A percentile compares a stretch with the other conserved stretches of the same genome.
Conservation (phyloP, 768 basidiomycete species). For the Scleroderma citrinum region DNA sequence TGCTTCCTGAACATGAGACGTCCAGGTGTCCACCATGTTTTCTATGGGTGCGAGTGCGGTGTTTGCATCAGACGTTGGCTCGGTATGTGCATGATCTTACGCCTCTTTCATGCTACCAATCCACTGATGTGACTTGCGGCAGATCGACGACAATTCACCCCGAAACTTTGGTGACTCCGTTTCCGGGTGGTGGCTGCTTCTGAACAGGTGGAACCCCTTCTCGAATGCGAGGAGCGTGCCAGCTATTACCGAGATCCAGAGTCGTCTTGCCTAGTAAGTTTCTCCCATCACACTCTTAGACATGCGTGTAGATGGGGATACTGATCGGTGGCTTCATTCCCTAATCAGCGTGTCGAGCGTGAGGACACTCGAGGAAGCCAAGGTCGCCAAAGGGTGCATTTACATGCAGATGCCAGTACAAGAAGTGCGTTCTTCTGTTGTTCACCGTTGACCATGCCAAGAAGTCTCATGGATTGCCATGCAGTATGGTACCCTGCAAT, state of each 20-base stretch:
- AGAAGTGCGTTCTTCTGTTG: conserved; percentile 43
- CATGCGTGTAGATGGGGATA: conserved; percentile 5
- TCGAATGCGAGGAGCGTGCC: conserved; percentile 72
- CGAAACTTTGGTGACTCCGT: conserved; percentile 92
- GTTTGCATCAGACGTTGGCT: conserved; percentile 91
- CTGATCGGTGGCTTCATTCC: not conserved
- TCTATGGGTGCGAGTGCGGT: conserved; percentile 86
- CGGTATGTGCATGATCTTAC: conserved; percentile 42
- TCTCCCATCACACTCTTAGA: not conserved
- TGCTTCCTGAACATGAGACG: not conserved
- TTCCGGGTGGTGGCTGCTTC: conserved; percentile 92
- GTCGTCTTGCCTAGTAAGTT: conserved; percentile 89
- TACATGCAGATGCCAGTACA: conserved; percentile 97
- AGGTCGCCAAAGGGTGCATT: conserved; percentile 78
- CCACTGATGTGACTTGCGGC: not conserved
- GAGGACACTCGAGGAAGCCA: conserved; percentile 93
- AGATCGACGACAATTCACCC: conserved; percentile 94
- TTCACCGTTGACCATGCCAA: not conserved
- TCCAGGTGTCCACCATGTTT: conserved; percentile 83
- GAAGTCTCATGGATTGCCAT: conserved; percentile 1
- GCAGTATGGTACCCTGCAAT: conserved; percentile 89
- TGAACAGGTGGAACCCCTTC: conserved; percentile 93
- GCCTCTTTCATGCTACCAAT: not conserved
- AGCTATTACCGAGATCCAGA: conserved; percentile 89
- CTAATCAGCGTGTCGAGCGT: conserved; percentile 83